A percentile compares a stretch with the other conserved stretches of the same genome.
These are phyloP conservation scores for Tetrahymena thermophila DNA, from an alignment of 73 alveolate genomes.

Conservation along the genomic window DNA sequence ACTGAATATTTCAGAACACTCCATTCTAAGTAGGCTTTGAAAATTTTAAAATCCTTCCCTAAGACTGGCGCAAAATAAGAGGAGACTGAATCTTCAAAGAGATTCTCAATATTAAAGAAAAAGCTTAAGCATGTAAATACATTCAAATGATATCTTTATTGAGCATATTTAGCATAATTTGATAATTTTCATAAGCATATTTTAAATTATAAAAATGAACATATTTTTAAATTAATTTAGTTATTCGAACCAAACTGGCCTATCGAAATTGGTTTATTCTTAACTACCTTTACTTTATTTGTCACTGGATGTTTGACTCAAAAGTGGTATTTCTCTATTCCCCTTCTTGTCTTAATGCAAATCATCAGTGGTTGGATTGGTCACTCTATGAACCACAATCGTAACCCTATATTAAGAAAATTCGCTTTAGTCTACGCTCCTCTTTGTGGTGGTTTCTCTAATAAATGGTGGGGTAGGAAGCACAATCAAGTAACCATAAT, in stretches of 20 bases:
- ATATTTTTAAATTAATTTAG: not conserved
- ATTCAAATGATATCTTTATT: not conserved
- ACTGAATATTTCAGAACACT: conserved; percentile 37
- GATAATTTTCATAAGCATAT: too few relatives aligned
- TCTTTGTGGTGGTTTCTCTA: conserved; percentile 32
- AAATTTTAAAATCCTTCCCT: conserved; percentile 22
- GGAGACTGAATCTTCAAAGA: conserved; percentile 20
- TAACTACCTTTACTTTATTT: conserved; percentile 11
- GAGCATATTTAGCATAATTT: not conserved
- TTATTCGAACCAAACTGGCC: conserved; percentile 39
- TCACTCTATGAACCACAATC: conserved; percentile 37
- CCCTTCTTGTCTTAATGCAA: conserved; percentile 14
- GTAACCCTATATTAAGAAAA: conserved; percentile 30
- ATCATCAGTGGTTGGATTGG: conserved; percentile 40
- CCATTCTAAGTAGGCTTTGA: conserved; percentile 38
- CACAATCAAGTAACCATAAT: conserved; percentile 10
- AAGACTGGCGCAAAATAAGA: not conserved
- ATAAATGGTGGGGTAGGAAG: conserved; percentile 38
- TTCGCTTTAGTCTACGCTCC: conserved; percentile 17
- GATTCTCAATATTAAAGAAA: conserved; percentile 19
- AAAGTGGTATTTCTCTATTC: conserved; percentile 32
- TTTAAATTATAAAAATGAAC: not conserved
- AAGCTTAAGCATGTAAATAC: conserved; percentile 6
- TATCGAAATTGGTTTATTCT: conserved; percentile 13
- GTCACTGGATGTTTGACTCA: conserved; percentile 22